Evolutionary conservation across 2,329 filamentous ascomycete genomes (phyloP).

Genomic region (Scytalidium lignicola): DNA sequence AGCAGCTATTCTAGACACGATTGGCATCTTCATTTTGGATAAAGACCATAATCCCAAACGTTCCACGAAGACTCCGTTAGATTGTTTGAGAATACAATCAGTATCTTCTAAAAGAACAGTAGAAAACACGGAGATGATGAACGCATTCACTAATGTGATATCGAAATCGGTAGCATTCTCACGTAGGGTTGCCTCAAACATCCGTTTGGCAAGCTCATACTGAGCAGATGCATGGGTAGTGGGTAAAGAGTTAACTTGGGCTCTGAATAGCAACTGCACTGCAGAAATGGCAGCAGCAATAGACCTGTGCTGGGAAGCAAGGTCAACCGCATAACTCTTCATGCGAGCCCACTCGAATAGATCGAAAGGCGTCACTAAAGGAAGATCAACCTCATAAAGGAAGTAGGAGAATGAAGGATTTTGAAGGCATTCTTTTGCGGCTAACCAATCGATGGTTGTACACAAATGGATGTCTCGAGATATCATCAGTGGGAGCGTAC

Average conservation of each 20-base stretch:
- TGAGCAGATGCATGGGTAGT: not conserved
- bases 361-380: conserved; percentile 12
- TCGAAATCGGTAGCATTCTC: conserved; percentile 5
- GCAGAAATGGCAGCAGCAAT: conserved; percentile 8
- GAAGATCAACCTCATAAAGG: conserved; percentile 15
- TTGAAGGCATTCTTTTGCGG: conserved; percentile 3
- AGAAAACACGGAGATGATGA: conserved; percentile 12
- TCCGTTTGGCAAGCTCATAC: not conserved
- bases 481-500: not conserved
- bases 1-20: conserved; percentile 6
- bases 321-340: conserved; percentile 7
- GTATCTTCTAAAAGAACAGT: conserved; percentile 5
- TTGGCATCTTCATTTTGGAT: not conserved
- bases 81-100: conserved; percentile 1
- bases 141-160: conserved; percentile 1
- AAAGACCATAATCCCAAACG: not conserved
- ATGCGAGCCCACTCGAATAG: conserved; percentile 12
- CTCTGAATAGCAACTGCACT: conserved; percentile 9
- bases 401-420: conserved; percentile 11
- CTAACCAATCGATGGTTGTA: conserved; percentile 15
- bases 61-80: not conserved
- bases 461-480: conserved; percentile 16
- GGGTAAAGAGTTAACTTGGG: not conserved
- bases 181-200: not conserved
- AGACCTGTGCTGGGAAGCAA: conserved; percentile 1